Evolutionary conservation across 192 early-diverging fungal species (phyloP).

Genomic region (Coemansia sp.): DNA sequence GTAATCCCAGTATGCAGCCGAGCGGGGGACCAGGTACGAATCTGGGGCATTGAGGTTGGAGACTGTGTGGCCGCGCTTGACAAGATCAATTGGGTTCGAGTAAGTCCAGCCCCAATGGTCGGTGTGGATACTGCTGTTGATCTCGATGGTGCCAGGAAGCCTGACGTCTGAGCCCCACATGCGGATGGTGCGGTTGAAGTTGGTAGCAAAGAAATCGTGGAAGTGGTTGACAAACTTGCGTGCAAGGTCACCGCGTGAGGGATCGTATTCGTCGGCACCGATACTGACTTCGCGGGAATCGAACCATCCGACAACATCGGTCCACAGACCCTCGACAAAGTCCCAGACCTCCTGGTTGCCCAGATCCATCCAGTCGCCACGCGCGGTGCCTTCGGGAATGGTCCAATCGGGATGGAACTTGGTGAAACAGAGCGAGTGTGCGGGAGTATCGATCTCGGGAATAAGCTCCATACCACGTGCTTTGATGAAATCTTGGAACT

Average conservation of each 20-base stretch:
- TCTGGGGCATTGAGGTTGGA: constrained; percentile 51
- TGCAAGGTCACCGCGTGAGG: constrained; percentile 40
- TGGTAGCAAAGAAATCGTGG: constrained; percentile 41
- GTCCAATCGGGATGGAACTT: constrained; percentile 54
- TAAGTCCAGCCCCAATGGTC: constrained; percentile 34
- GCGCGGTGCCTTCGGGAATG: constrained; percentile 31
- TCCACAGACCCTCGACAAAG: constrained; percentile 48
- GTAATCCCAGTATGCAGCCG: constrained; percentile 37
- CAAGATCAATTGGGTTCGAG: constrained; percentile 32
- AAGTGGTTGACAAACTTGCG: constrained; percentile 46
- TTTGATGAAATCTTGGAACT: constrained; percentile 51
- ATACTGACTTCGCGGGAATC: constrained; percentile 50
- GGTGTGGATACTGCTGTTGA: constrained; percentile 41
- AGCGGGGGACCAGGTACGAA: constrained; percentile 51
- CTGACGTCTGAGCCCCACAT: constrained; percentile 55
- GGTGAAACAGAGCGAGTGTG: constrained; percentile 52
- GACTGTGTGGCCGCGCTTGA: constrained; percentile 41
- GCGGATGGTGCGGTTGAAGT: constrained; percentile 46
- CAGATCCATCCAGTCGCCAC: constrained; percentile 54
- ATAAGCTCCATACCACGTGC: constrained; percentile 46
- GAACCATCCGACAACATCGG: constrained; percentile 52
- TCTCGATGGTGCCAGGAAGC: constrained; percentile 45
- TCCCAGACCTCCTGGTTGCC: constrained; percentile 43
- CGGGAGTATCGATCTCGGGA: constrained; percentile 54
- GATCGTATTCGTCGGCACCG: constrained; percentile 54